Evolutionary conservation across 192 early-diverging fungal species (phyloP).

Genomic region (Gamsiella multidivaricata): DNA sequence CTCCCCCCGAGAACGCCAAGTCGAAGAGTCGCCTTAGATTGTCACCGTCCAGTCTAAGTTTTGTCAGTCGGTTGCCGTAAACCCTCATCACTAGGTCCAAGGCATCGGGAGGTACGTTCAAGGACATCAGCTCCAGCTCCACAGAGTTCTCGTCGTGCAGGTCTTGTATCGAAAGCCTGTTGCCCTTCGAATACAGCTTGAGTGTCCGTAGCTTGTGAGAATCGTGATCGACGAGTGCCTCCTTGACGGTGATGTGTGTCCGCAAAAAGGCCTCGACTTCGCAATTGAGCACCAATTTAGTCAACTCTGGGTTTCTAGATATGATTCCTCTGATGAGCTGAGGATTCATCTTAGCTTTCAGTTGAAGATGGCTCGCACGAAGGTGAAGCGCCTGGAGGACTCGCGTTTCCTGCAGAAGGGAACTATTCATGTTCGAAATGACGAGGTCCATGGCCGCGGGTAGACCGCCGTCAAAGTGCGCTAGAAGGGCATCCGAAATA

Average conservation of each 20-base stretch:
- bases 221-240: not conserved
- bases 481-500: not conserved
- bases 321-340: not conserved
- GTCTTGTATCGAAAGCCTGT: not conserved
- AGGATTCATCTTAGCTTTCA: not conserved
- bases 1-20: not conserved
- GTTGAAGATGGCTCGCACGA: not conserved
- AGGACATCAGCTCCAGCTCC: slow-evolving; percentile 6
- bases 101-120: not conserved
- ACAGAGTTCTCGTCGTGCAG: slow-evolving; percentile 4
- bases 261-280: not conserved
- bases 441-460: slow-evolving; percentile 3
- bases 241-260: not conserved
- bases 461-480: slow-evolving; percentile 1
- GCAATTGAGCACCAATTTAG: no score
- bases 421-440: not conserved
- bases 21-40: not conserved
- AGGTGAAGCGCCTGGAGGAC: not conserved
- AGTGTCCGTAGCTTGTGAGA: not conserved
- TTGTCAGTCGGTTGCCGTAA: slow-evolving; percentile 2
- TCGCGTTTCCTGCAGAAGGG: not conserved
- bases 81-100: not conserved
- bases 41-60: slow-evolving; percentile 5
- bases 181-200: slow-evolving; percentile 4
- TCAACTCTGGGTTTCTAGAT: no score